Evolutionary conservation across 495 filamentous ascomycete genomes (phyloP), one percentile per base, ranked within the genome.

Genomic region (Cercophora scortea): DNA sequence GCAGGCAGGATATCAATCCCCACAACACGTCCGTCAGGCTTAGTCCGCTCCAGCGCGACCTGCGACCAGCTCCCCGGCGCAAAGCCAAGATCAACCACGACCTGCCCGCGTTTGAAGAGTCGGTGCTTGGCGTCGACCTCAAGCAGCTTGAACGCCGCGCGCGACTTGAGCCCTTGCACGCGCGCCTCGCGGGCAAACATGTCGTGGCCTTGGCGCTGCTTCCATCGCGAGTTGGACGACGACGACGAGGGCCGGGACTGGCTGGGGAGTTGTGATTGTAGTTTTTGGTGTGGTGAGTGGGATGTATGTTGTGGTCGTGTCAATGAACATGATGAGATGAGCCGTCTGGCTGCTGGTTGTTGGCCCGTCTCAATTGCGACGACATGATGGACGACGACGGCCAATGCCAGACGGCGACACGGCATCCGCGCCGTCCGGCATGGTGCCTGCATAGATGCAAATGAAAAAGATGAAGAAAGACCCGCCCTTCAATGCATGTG

Each of bases 31-130:
- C 93, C 92, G 42, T 77, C 65, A 0, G 93, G 92, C 49, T 77
- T 69, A 3, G 88, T 94, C 6, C 80, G 79, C 51, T 85, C 84
- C 3, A 87, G 71, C 7, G 93, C 94, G n/a, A 96, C 90, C 86
- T 98, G 90, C 38, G 89, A 95, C 93, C 93, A 98, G 17, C 82
- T 85, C 0, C 94, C 93, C 13, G 93, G 93, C 6, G 93, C 93
- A 71, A 88, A 98, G 25, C 93, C 93, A 56, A 95, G 72, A 67
- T 98, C 93, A 35, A 98, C 84, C 6, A 98, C 86, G 0, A 90
- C 92, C 65, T 95, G 85, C 1, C 86, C 86, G 15, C 33, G 55
- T 41, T 74, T 79, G 67, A 98, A 96, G 9, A 98, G 68, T 44
- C 69, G 79, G 69, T 92, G 83, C 60, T 86, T 88, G 18, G 82